Evolutionary conservation across 768 basidiomycete species (phyloP).

Genomic region (Suillus weaverae): DNA sequence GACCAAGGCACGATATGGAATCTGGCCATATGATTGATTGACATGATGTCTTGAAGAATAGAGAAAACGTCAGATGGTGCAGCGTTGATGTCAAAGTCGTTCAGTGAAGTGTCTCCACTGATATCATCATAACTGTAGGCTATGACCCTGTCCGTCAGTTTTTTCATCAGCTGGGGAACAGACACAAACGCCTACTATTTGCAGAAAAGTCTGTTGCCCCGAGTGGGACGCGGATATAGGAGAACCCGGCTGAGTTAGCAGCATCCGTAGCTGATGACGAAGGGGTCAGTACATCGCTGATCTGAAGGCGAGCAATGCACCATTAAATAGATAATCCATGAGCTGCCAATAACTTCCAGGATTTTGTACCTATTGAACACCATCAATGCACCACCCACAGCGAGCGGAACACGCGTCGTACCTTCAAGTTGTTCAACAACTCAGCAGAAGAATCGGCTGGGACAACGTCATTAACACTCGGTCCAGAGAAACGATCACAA

Average conservation of each 20-base stretch:
- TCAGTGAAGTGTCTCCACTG: constrained; percentile 60
- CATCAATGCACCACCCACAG: not conserved
- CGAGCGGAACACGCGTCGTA: constrained; percentile 19
- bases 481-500: not conserved
- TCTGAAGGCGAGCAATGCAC: constrained; percentile 13
- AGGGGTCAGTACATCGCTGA: not conserved
- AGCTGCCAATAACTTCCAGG: constrained; percentile 57
- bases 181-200: constrained; percentile 38
- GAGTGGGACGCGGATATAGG: constrained; percentile 67
- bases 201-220: constrained; percentile 77
- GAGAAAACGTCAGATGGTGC: constrained; percentile 65
- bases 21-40: constrained; percentile 51
- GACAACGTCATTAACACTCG: constrained; percentile 7
- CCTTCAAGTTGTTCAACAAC: constrained; percentile 65
- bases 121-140: constrained; percentile 69
- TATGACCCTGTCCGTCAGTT: constrained; percentile 17
- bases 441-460: constrained; percentile 73
- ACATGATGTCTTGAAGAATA: constrained; percentile 61
- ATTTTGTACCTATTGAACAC: constrained; percentile 44
- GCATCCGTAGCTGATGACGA: constrained; percentile 51
- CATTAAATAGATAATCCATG: constrained; percentile 57
- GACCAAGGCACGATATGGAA: constrained; percentile 74
- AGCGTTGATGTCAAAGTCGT: constrained; percentile 53
- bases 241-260: constrained; percentile 62
- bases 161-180: not conserved